Conservation (phyloP, 176 grass and related monocot species). For the Cymbopogon citratus region DNA sequence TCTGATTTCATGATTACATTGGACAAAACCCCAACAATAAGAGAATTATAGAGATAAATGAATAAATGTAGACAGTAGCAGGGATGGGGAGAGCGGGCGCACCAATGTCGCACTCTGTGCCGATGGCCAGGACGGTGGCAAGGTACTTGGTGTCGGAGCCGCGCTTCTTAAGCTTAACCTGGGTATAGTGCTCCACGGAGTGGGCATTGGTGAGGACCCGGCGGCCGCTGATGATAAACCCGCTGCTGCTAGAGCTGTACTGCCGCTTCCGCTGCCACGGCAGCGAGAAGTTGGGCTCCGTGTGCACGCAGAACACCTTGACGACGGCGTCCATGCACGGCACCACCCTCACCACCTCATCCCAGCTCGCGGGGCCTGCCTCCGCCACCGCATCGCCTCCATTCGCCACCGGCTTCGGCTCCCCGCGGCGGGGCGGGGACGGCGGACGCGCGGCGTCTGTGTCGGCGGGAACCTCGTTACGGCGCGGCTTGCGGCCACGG, state of each 20-base stretch:
- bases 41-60: neutral
- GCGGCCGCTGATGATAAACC: constrained; percentile 70
- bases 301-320: constrained; percentile 97
- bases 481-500: constrained; percentile 43
- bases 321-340: constrained; percentile 95
- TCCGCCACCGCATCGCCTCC: constrained; percentile 18
- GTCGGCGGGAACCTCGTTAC: constrained; percentile 28
- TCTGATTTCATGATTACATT: neutral
- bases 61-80: neutral
- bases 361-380: constrained; percentile 43
- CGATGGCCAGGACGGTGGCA: constrained; percentile 84
- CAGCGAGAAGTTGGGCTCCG: constrained; percentile 89
- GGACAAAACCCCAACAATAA: neutral
- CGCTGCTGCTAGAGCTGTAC: constrained; percentile 91
- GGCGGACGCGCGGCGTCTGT: constrained; percentile 12
- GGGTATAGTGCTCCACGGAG: constrained; percentile 87
- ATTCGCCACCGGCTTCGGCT: constrained; percentile 23
- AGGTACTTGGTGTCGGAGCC: constrained; percentile 94
- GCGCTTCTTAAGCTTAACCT: constrained; percentile 98
- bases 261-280: constrained; percentile 94
- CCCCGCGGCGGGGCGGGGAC: constrained; percentile 22
- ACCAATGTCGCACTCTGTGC: constrained; percentile 95
- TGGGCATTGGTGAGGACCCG: constrained; percentile 92
- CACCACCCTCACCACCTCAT: constrained; percentile 61
- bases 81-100: neutral